These are phyloP conservation scores for Phytophthora rubi DNA, from an alignment of 352 stramenopile genomes.

Conservation along the genomic window DNA sequence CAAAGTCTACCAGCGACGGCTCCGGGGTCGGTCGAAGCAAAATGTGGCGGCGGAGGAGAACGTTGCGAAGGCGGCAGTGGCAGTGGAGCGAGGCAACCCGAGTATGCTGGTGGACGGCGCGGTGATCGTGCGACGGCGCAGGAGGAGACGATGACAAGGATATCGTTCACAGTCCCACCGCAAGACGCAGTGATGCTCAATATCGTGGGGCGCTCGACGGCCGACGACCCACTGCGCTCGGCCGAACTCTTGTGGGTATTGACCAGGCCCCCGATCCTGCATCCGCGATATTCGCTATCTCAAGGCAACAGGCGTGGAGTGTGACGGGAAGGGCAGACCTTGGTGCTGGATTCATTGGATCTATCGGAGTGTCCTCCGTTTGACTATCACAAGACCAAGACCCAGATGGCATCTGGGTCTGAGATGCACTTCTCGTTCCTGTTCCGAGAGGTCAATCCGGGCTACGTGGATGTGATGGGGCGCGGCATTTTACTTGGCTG, in stretches of 20 bases:
- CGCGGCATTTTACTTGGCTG: slow-evolving; percentile 47
- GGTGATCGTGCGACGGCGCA: slow-evolving; percentile 35
- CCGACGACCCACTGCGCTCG: slow-evolving; percentile 45
- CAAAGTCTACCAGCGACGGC: slow-evolving; percentile 45
- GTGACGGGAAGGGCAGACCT: slow-evolving; percentile 40
- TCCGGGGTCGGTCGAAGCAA: slow-evolving; percentile 20
- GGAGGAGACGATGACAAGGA: slow-evolving; percentile 42
- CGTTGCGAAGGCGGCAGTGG: slow-evolving; percentile 20
- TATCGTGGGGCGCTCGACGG: slow-evolving; percentile 38
- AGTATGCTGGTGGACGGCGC: slow-evolving; percentile 48
- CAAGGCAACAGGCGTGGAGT: slow-evolving; percentile 45
- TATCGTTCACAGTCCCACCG: slow-evolving; percentile 28
- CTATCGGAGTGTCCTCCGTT: slow-evolving; percentile 45
- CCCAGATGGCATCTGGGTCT: slow-evolving; percentile 8
- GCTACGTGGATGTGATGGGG: slow-evolving; percentile 42
- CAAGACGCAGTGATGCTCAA: slow-evolving; percentile 42
- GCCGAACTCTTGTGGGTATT: slow-evolving; percentile 51
- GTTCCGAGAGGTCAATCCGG: slow-evolving; percentile 41
- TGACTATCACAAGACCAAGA: slow-evolving; percentile 32
- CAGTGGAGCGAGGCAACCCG: slow-evolving; percentile 34
- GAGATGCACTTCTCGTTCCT: slow-evolving; percentile 42
- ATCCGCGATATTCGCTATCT: slow-evolving; percentile 49
- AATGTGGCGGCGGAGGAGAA: slow-evolving; percentile 38
- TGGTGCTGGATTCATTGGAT: slow-evolving; percentile 50
- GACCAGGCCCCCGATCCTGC: slow-evolving; percentile 39